Conservation (phyloP, 164 flowering plant genomes). For the Piper longum region DNA sequence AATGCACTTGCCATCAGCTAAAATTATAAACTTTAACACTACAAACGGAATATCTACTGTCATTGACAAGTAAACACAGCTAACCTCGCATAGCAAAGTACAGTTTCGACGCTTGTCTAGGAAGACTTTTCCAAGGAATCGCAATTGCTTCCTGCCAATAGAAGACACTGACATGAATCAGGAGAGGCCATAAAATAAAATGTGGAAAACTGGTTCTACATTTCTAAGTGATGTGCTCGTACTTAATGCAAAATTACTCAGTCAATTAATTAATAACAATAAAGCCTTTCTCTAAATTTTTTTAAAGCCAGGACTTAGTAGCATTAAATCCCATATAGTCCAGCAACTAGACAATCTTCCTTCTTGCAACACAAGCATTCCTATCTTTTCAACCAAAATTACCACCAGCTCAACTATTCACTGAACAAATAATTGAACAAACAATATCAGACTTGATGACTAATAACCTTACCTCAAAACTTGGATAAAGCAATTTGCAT, state of each 20-base stretch:
- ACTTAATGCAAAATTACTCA: not conserved
- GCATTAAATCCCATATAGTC: too few relatives aligned
- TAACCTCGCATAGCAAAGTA: slow-evolving; percentile 88
- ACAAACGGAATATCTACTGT: too few relatives aligned
- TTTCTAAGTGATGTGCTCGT: not conserved
- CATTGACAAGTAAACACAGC: not conserved
- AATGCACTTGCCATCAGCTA: too few relatives aligned
- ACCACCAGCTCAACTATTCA: not conserved
- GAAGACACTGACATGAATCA: slow-evolving; percentile 1
- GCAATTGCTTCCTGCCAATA: slow-evolving; percentile 65
- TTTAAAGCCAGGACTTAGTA: not conserved
- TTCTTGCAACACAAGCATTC: too few relatives aligned
- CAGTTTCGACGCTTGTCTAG: slow-evolving; percentile 52
- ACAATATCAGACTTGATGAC: not conserved
- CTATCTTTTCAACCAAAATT: not conserved
- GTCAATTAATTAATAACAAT: not conserved
- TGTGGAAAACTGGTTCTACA: not conserved
- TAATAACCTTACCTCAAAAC: slow-evolving; percentile 60
- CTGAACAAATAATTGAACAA: not conserved
- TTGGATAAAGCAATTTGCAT: slow-evolving; percentile 50
- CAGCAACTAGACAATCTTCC: too few relatives aligned
- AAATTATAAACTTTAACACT: not conserved
- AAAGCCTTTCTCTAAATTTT: not conserved
- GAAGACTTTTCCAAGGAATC: slow-evolving; percentile 69
- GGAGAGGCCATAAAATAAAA: not conserved